A percentile compares a stretch with the other conserved stretches of the same genome.
phyloP scores from a whole-genome alignment of 1,139 yeast species.

The Lizanozyma gosingica region DNA sequence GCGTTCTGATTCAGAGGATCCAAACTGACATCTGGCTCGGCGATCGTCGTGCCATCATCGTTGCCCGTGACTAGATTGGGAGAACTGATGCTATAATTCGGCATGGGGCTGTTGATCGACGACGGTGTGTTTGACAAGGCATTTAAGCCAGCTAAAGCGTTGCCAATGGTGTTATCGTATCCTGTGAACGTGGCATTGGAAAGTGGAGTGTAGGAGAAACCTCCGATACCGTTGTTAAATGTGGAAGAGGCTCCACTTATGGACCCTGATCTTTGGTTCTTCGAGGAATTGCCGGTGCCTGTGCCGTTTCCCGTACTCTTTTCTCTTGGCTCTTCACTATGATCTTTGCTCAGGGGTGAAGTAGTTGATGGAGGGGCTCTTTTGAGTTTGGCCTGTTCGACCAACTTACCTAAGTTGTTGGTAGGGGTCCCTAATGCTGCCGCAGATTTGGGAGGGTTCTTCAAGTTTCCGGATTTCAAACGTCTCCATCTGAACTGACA shows the following conservation, averaged over 20 bases:
- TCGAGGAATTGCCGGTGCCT: neutral
- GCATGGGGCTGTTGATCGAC: slow-evolving; percentile 16
- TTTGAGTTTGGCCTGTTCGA: neutral
- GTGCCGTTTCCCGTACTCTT: slow-evolving; percentile 3
- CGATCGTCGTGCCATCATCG: neutral
- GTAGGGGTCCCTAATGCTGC: slow-evolving; percentile 12
- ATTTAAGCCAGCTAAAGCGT: slow-evolving; percentile 40
- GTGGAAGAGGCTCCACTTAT: neutral
- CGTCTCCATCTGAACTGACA: slow-evolving; percentile 78
- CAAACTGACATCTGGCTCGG: slow-evolving; percentile 7
- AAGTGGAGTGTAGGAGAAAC: slow-evolving; percentile 23
- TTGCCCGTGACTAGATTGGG: neutral
- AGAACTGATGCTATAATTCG: slow-evolving; percentile 7
- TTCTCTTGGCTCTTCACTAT: slow-evolving; percentile 4
- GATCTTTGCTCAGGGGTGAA: no score
- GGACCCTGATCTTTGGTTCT: slow-evolving; percentile 6
- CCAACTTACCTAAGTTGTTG: neutral
- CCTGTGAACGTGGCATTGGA: slow-evolving; percentile 33
- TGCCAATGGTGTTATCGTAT: slow-evolving; percentile 33
- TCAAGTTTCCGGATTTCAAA: slow-evolving; percentile 54
- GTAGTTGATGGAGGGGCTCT: no score
- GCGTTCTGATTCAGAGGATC: slow-evolving; percentile 24
- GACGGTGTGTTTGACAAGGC: slow-evolving; percentile 35
- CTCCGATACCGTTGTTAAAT: neutral
- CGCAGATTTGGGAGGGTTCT: slow-evolving; percentile 44